Conservation (phyloP, 495 filamentous ascomycete genomes). For the Hypomontagnella monticulosa region DNA sequence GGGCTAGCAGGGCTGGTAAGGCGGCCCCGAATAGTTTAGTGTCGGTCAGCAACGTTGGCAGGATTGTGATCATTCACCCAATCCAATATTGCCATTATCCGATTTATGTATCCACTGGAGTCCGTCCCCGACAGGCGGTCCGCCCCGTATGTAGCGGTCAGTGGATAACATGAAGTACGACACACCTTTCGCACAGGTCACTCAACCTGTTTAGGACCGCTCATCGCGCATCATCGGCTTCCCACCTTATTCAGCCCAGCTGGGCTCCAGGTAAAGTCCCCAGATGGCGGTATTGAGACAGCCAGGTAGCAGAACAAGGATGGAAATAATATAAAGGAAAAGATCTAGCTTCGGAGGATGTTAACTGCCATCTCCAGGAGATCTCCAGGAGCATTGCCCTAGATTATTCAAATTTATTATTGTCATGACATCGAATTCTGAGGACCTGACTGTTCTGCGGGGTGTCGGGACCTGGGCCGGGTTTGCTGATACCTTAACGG, state of each 20-base stretch:
- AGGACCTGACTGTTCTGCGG: constrained; percentile 11
- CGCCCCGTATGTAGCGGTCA: constrained; percentile 15
- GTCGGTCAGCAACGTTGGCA: constrained; percentile 33
- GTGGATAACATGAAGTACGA: background rate
- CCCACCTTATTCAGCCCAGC: constrained; percentile 28
- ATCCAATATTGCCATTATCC: constrained; percentile 29
- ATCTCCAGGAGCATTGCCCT: background rate
- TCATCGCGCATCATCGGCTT: constrained; percentile 24
- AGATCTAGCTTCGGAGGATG: background rate
- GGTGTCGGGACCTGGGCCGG: constrained; percentile 29
- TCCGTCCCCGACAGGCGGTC: constrained; percentile 9
- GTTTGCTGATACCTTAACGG: background rate
- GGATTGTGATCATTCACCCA: constrained; percentile 24
- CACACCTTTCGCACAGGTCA: constrained; percentile 1
- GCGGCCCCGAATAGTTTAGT: constrained; percentile 36
- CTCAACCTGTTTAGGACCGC: background rate
- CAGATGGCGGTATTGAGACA: background rate
- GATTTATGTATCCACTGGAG: constrained; percentile 29
- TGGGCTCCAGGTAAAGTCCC: background rate
- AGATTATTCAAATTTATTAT: background rate
- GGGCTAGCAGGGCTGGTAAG: constrained; percentile 32
- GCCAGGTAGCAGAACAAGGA: background rate
- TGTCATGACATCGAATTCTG: constrained; percentile 12
- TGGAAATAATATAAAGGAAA: constrained; percentile 13
- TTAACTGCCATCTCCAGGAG: background rate